Conservation (phyloP, 208 protist species). For the Naegleria lovaniensis region DNA sequence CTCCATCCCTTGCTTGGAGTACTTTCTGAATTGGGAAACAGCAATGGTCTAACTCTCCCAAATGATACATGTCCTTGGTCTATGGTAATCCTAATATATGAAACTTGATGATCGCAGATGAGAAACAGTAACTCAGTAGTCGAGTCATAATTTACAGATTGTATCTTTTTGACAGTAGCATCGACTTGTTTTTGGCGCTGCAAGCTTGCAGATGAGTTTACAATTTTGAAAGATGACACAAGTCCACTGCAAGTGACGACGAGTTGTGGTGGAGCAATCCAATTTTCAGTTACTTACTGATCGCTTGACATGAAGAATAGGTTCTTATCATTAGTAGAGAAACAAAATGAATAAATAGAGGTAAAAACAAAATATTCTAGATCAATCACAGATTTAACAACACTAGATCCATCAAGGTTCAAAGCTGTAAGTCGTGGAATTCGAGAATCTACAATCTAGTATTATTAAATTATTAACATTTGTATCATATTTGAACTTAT, state of each 20-base stretch:
- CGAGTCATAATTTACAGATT: background rate
- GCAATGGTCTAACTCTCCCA: too few relatives aligned
- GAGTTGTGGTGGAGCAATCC: too few relatives aligned
- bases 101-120: background rate
- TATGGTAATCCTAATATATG: too few relatives aligned
- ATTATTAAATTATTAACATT: too few relatives aligned
- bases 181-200: background rate
- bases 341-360: background rate
- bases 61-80: too few relatives aligned
- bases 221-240: background rate
- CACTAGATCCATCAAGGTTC: background rate
- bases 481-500: too few relatives aligned
- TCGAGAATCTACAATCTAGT: background rate
- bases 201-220: background rate
- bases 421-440: background rate
- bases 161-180: background rate
- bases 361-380: background rate
- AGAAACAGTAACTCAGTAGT: background rate
- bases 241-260: background rate
- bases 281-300: background rate
- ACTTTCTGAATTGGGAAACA: too few relatives aligned
- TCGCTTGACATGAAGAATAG: background rate
- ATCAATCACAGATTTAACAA: background rate
- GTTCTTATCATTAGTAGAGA: background rate
- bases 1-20: too few relatives aligned